Percentiles rank a stretch among this genome's conserved stretches.
Evolutionary conservation across 805 yeast genomes (phyloP).

Genomic region (Metschnikowia cerradonensis): DNA sequence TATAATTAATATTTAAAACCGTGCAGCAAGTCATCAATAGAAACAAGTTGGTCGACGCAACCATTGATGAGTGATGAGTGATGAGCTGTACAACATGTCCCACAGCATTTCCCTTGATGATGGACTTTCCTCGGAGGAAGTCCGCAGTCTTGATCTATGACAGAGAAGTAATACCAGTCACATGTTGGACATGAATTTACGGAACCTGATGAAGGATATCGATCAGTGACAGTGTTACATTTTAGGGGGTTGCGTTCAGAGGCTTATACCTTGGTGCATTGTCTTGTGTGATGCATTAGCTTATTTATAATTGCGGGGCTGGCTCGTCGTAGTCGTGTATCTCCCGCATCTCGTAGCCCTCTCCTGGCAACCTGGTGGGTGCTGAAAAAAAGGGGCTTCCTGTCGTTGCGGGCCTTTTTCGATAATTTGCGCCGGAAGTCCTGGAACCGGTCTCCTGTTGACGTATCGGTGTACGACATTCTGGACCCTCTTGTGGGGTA

Average conservation of each 20-base stretch:
- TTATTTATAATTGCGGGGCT: neutral
- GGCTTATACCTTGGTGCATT: too few species aligned
- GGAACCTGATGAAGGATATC: too few species aligned
- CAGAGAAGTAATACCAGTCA: neutral
- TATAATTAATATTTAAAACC: conserved; percentile 3
- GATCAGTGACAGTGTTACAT: too few species aligned
- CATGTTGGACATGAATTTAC: neutral
- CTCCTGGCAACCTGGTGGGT: conserved; percentile 16
- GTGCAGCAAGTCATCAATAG: conserved; percentile 18
- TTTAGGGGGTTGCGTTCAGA: too few species aligned
- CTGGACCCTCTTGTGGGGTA: conserved; percentile 10
- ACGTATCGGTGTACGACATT: conserved; percentile 8
- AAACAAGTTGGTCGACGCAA: conserved; percentile 8
- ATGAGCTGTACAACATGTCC: conserved; percentile 32
- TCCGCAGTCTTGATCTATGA: neutral
- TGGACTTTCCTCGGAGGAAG: conserved; percentile 13
- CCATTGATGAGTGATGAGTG: too few species aligned
- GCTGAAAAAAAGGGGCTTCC: conserved; percentile 17
- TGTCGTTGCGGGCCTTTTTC: conserved; percentile 13
- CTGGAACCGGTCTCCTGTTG: conserved; percentile 10
- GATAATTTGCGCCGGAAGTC: conserved; percentile 10
- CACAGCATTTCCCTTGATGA: conserved; percentile 21
- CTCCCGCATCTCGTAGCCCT: conserved; percentile 9
- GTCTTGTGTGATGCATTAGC: neutral
- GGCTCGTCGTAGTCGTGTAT: neutral